A percentile compares a stretch with the other conserved stretches of the same genome.
Conservation (phyloP, 164 flowering plant species). For the Santalum album region DNA sequence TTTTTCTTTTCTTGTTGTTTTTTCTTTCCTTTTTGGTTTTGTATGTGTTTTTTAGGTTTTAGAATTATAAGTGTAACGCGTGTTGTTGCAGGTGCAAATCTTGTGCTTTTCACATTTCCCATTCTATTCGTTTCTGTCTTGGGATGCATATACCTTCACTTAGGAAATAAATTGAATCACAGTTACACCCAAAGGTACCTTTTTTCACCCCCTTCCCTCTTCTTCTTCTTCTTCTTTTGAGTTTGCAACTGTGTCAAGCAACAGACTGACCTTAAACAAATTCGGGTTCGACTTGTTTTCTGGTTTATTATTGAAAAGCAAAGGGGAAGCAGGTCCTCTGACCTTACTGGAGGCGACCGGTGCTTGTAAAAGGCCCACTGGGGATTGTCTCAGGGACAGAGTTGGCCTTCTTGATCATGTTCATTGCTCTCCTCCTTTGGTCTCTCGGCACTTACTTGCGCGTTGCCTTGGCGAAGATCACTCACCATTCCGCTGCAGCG, state of each 20-base stretch:
- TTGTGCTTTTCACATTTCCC: slow-evolving; percentile 12
- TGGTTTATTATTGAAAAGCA: too few relatives aligned
- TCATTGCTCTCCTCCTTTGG: not conserved
- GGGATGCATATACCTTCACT: slow-evolving; percentile 14
- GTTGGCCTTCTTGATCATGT: not conserved
- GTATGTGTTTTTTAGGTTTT: too few relatives aligned
- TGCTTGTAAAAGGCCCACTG: not conserved
- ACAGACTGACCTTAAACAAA: too few relatives aligned
- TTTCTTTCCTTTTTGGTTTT: too few relatives aligned
- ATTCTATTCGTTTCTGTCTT: slow-evolving; percentile 12
- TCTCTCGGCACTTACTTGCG: not conserved
- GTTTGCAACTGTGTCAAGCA: too few relatives aligned
- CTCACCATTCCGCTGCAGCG: too few relatives aligned
- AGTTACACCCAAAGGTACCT: not conserved
- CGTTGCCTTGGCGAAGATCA: not conserved
- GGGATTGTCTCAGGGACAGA: not conserved
- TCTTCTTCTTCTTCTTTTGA: too few relatives aligned
- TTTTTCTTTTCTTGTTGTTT: too few relatives aligned
- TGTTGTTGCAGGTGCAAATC: not conserved
- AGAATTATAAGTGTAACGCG: too few relatives aligned
- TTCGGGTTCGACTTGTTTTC: too few relatives aligned
- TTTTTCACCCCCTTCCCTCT: not conserved
- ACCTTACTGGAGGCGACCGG: not conserved
- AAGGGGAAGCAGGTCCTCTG: too few relatives aligned
- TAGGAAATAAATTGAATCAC: not conserved